A percentile compares a stretch with the other conserved stretches of the same genome.
Conservation (phyloP, 768 basidiomycete genomes). For the Pholiota microspora region DNA sequence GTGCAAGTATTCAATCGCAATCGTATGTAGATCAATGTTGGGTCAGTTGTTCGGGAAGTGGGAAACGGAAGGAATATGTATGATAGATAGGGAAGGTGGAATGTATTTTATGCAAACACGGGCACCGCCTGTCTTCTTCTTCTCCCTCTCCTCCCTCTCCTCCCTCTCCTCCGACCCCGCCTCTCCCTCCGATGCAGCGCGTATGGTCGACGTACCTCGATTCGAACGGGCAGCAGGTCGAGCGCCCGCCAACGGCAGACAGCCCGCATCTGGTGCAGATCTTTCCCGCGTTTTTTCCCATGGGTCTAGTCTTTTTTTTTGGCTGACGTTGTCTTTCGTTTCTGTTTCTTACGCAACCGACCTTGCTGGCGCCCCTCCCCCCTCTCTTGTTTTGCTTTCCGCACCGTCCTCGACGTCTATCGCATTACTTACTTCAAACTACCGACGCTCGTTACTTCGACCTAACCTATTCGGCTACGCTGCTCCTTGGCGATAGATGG, state of each 20-base stretch:
- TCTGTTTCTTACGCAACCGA: constrained; percentile 12
- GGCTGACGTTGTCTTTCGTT: not conserved
- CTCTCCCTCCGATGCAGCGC: constrained; percentile 38
- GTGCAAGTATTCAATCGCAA: not conserved
- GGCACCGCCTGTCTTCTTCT: too few relatives aligned
- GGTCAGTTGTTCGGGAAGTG: not conserved
- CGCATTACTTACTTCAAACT: not conserved
- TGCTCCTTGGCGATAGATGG: constrained; percentile 17
- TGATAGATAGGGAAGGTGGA: not conserved
- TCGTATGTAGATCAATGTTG: not conserved
- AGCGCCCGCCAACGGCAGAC: constrained; percentile 8
- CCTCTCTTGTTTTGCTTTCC: not conserved
- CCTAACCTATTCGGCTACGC: not conserved
- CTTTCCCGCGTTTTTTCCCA: constrained; percentile 2
- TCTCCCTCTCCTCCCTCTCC: not conserved
- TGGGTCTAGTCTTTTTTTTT: not conserved
- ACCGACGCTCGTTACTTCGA: constrained; percentile 1
- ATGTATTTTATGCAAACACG: too few relatives aligned
- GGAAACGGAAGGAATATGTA: not conserved
- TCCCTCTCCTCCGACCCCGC: not conserved
- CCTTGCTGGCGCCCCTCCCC: not conserved
- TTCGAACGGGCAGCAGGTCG: constrained; percentile 14
- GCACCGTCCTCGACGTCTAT: too few relatives aligned
- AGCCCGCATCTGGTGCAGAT: constrained; percentile 9
- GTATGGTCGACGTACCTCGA: constrained; percentile 55